Conservation (phyloP, 192 early-diverging fungal genomes). For the Phycomyces nitens region DNA sequence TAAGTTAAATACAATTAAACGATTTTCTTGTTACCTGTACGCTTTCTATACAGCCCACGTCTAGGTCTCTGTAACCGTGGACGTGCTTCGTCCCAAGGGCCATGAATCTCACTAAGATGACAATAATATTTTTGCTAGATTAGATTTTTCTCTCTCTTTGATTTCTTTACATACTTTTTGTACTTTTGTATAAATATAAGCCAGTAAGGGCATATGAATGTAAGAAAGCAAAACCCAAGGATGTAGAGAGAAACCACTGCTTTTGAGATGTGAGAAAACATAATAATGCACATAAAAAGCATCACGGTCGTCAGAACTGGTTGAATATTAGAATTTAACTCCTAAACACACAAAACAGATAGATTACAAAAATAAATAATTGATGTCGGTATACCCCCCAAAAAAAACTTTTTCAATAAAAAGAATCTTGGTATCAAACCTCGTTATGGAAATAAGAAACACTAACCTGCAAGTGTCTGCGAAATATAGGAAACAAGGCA, state of each 20-base stretch:
- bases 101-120: conserved; percentile 79
- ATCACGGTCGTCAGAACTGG: conserved; percentile 56
- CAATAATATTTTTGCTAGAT: conserved; percentile 12
- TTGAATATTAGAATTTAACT: conserved; percentile 22
- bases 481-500: conserved; percentile 90
- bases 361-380: too few relatives aligned
- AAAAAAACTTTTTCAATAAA: too few relatives aligned
- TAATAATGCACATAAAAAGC: conserved; percentile 52
- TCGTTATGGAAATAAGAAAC: not conserved
- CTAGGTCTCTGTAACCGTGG: conserved; percentile 59
- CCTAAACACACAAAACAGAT: conserved; percentile 5
- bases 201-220: conserved; percentile 86
- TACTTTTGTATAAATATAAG: conserved; percentile 91
- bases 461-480: conserved; percentile 69
- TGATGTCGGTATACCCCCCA: too few relatives aligned
- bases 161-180: conserved; percentile 75
- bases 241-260: conserved; percentile 68
- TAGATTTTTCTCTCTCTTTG: not conserved
- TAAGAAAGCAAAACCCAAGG: conserved; percentile 71
- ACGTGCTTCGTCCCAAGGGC: conserved; percentile 95
- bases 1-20: too few relatives aligned
- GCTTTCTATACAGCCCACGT: conserved; percentile 23
- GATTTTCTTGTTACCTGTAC: not conserved
- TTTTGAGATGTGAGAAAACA: conserved; percentile 69
- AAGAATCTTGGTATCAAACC: too few relatives aligned